A percentile compares a stretch with the other conserved stretches of the same genome.
Conservation (phyloP, 345 rosid species). For the Cochlearia excelsa region DNA sequence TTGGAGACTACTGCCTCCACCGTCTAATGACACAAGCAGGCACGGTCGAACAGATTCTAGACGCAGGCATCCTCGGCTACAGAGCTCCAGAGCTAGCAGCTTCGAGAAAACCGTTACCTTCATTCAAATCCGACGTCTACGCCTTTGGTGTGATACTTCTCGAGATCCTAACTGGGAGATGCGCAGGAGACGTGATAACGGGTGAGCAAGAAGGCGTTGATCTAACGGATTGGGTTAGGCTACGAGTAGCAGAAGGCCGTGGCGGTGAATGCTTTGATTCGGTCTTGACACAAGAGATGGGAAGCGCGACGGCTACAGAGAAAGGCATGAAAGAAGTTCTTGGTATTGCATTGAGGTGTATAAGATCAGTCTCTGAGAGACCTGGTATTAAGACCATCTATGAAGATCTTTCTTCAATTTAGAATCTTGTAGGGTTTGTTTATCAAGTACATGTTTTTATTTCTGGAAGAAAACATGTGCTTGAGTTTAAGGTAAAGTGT, state of each 20-base stretch:
- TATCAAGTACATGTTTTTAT: conserved; percentile 21
- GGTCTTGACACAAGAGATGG: conserved; percentile 49
- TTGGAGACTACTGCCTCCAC: conserved; percentile 93
- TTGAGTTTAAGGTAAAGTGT: conserved; percentile 11
- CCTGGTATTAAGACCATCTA: conserved; percentile 95
- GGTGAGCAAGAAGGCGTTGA: conserved; percentile 77
- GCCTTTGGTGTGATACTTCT: conserved; percentile 83
- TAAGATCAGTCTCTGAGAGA: conserved; percentile 80
- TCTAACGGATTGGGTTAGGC: conserved; percentile 78
- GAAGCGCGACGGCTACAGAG: conserved; percentile 52
- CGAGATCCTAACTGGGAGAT: conserved; percentile 83
- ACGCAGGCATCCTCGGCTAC: conserved; percentile 90
- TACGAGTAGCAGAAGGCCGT: conserved; percentile 57
- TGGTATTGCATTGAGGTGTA: conserved; percentile 75
- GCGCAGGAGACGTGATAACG: conserved; percentile 89
- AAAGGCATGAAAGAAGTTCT: conserved; percentile 93
- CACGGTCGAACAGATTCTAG: conserved; percentile 85
- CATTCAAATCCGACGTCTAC: conserved; percentile 92
- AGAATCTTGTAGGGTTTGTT: conserved; percentile 25
- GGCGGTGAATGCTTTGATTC: conserved; percentile 73
- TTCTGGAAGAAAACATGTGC: conserved; percentile 24
- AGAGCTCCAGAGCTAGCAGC: conserved; percentile 92
- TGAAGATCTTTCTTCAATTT: conserved; percentile 95
- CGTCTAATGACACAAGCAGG: conserved; percentile 97
- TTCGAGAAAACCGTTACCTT: conserved; percentile 83